Evolutionary conservation across 2,329 filamentous ascomycete species (phyloP).

Genomic region (Ophiostoma populinum): DNA sequence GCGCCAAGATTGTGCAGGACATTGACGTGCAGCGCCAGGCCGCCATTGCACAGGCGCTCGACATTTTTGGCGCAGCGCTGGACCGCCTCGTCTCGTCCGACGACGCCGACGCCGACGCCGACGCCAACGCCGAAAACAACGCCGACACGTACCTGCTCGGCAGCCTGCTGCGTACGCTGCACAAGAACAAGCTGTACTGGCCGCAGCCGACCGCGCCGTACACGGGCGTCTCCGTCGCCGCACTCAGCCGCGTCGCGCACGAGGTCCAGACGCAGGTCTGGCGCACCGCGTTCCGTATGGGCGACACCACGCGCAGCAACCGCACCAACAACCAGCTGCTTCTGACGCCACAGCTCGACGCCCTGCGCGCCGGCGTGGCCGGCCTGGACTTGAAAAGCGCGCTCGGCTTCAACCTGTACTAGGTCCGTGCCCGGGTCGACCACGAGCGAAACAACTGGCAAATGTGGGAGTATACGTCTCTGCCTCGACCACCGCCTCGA

Average conservation of each 20-base stretch:
- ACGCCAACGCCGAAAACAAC: constrained; percentile 12
- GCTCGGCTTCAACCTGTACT: constrained; percentile 16
- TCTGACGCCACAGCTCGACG: constrained; percentile 10
- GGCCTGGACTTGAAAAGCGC: constrained; percentile 16
- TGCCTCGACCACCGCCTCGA: no score
- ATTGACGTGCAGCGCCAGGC: constrained; percentile 16
- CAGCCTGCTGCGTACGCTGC: constrained; percentile 16
- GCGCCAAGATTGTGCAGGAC: constrained; percentile 15
- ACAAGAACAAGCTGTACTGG: constrained; percentile 13
- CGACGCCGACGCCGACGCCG: constrained; percentile 7
- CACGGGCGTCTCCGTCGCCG: constrained; percentile 13
- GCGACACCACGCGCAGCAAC: constrained; percentile 6
- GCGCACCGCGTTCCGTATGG: constrained; percentile 7
- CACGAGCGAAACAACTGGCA: no score
- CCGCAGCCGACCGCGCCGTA: constrained; percentile 15
- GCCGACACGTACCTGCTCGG: constrained; percentile 16
- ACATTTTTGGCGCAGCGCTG: constrained; percentile 12
- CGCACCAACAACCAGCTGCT: constrained; percentile 7
- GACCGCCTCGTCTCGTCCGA: constrained; percentile 10
- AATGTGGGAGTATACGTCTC: no score
- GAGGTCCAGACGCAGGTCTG: constrained; percentile 13
- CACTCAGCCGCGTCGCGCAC: constrained; percentile 12
- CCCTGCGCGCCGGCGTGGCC: constrained; percentile 11
- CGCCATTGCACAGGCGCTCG: constrained; percentile 13
- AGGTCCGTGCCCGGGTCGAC: no score